phyloP scores from a whole-genome alignment of 768 basidiomycete genomes.

The Paxillus rubicundulus region DNA sequence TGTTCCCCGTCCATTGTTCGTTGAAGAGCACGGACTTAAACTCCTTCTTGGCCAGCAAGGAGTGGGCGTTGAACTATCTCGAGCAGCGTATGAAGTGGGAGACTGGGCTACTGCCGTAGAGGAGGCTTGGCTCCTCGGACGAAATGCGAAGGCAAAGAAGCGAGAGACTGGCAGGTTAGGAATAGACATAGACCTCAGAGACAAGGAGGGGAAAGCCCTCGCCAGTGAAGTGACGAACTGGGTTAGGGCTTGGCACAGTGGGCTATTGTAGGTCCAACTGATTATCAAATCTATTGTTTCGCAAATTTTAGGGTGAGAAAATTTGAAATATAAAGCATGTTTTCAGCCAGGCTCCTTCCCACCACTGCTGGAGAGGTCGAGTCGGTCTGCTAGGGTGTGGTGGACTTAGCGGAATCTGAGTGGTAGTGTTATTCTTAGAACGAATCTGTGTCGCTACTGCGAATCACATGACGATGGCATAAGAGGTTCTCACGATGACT shows the following conservation, averaged over 20 bases:
- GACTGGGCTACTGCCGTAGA: slow-evolving; percentile 63
- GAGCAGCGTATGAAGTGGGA: slow-evolving; percentile 66
- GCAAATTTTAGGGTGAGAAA: too few species aligned
- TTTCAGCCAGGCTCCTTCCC: too few species aligned
- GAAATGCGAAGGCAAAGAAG: slow-evolving; percentile 45
- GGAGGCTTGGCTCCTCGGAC: slow-evolving; percentile 56
- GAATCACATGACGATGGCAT: too few species aligned
- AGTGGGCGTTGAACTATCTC: slow-evolving; percentile 65
- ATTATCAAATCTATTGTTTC: too few species aligned
- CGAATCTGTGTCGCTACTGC: too few species aligned
- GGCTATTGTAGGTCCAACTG: neutral
- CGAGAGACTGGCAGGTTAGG: slow-evolving; percentile 38
- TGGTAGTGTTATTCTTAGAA: too few species aligned
- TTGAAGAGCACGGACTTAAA: slow-evolving; percentile 76
- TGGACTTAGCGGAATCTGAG: too few species aligned
- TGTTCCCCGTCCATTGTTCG: slow-evolving; percentile 75
- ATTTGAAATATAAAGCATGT: too few species aligned
- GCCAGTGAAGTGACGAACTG: slow-evolving; percentile 51
- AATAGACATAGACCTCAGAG: slow-evolving; percentile 39
- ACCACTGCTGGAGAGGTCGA: too few species aligned
- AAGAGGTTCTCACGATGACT: too few species aligned
- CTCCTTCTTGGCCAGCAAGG: slow-evolving; percentile 62
- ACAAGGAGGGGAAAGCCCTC: slow-evolving; percentile 43
- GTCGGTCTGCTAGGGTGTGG: too few species aligned
- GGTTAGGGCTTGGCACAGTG: slow-evolving; percentile 31